Base-by-base conservation (phyloP, 306 rosid genomes). In the Delonix regia region DNA sequence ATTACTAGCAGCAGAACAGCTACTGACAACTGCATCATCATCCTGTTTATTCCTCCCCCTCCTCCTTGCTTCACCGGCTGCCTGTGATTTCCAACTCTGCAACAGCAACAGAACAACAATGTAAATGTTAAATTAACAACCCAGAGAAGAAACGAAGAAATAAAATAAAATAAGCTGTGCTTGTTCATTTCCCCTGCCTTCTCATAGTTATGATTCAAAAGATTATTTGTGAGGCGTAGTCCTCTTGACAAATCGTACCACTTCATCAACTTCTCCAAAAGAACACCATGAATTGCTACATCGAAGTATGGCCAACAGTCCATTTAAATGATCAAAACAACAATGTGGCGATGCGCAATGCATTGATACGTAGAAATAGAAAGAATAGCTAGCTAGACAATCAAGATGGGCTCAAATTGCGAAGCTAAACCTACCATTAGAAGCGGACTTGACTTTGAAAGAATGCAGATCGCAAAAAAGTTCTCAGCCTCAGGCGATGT, bases 31-130 rank as follows among this genome's bases (percentile, higher is more conserved):
- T 24, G 24, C 27, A 57, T 25, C n/a, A 57, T 24, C 64, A 57
- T 57, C 64, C 64, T 57, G 18, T 16, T 25, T 57, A 57, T 57
- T 57, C 64, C 64, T 57, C 64, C 64, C n/a, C 64, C 64, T 57
- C 64, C 64, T 22, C 36, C 64, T 4, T 57, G 64, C 64, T 57
- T 57, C 64, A 57, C 27, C 34, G 24, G 36, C 9, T 25, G 64
- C 64, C 64, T 57, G 64, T 25, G 34, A 57, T 57, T 24, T 21
- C 53, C 64, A 57, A 12, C 18, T 12, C 36, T 16, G 34, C 64
- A 57, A 25, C 64, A 25, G 13, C 13, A 15, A 24, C 9, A 57
- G 24, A 56, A 57, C 63, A 57, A 57, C 36, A 0, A 25, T 11
- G 34, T 24, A 2, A 57, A 57, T 11, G 12, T 57, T 11, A 11